Evolutionary conservation across 371 early-diverging fungal species (phyloP).

Genomic region (Actinomortierella wolfii): DNA sequence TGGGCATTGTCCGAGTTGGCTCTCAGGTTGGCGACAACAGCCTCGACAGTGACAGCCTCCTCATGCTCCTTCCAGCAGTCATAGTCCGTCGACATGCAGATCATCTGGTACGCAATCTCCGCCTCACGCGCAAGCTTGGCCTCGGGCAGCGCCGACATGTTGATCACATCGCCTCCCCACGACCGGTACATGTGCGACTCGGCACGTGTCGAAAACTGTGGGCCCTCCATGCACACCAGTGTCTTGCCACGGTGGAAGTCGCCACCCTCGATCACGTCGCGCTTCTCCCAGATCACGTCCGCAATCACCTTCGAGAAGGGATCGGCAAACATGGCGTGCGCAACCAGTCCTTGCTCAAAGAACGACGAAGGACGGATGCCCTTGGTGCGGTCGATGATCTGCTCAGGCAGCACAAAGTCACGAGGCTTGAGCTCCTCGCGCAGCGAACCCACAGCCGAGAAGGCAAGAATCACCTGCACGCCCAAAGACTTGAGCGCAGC

Average conservation of each 20-base stretch:
- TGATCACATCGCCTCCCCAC: conserved; percentile 94
- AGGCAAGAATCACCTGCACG: conserved; percentile 91
- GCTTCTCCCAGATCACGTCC: conserved; percentile 68
- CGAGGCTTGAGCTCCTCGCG: conserved; percentile 92
- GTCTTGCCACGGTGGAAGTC: conserved; percentile 82
- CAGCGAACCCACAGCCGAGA: conserved; percentile 93
- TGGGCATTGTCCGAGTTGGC: conserved; percentile 88
- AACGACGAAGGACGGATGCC: conserved; percentile 84
- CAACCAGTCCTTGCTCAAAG: conserved; percentile 92
- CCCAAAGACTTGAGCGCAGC: conserved; percentile 95
- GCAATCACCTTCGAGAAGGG: conserved; percentile 88
- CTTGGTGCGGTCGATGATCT: conserved; percentile 96
- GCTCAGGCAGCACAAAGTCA: conserved; percentile 93
- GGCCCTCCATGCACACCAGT: conserved; percentile 96
- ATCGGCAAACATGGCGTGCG: conserved; percentile 92
- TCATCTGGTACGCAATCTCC: conserved; percentile 96
- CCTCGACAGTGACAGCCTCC: conserved; percentile 90
- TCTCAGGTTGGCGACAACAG: conserved; percentile 89
- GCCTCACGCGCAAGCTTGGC: conserved; percentile 97
- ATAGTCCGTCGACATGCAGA: conserved; percentile 99
- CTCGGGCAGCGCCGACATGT: conserved; percentile 97
- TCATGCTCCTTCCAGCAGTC: conserved; percentile 96
- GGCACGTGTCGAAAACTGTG: conserved; percentile 95
- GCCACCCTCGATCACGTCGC: conserved; percentile 50
- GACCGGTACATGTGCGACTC: conserved; percentile 95